Evolutionary conservation across 768 basidiomycete species (phyloP), one percentile per base, ranked within the genome.

Genomic region (Tricholoma matsutake): DNA sequence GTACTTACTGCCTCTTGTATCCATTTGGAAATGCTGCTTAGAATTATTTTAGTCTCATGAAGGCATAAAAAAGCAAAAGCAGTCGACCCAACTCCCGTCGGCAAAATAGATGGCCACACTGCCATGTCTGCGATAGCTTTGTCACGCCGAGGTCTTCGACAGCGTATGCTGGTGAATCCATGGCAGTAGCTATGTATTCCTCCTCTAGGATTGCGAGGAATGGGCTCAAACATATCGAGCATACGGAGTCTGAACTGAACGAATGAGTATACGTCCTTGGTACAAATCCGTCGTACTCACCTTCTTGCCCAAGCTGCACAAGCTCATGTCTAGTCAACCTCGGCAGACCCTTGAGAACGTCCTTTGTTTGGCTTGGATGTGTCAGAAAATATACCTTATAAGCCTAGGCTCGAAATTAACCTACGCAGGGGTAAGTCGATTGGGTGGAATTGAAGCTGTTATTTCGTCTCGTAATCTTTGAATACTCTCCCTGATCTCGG

Each of bases 121-220:
- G 81, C 78, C 79, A 73, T 65, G 79, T 59, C 66, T 80, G 69
- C 59, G 75, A 71, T 7, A 94, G 73, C 64, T 77, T 82, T 20
- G 89, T 90, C 20, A 92, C 84, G 3, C 92, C 92, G 1, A 89
- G 72, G 37, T 85, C 80, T 63, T 91, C 87, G n/a, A 78, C 64
- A 14, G 89, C 82, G 62, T 88, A 82, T 8, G 90, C 88, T 4
- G 91, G 89, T 1, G 90, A 89, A 67, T 92, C 90, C 86, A 92
- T 88, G 6, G 80, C 91, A 22, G 75, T 67, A 0, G 89, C 88
- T 55, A 80, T 80, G 72, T 94, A 91, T 68, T 91, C 89, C 64
- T 92, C 88, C 1, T 89, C 82, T 22, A 93, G 71, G 16, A 88
- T 75, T 10, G 88, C 83, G n/a, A 81, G 77, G 66, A 87, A 86